These are phyloP conservation scores for Heterobasidion occidentale DNA, from an alignment of 1,284 basidiomycete species.

Conservation along the genomic window DNA sequence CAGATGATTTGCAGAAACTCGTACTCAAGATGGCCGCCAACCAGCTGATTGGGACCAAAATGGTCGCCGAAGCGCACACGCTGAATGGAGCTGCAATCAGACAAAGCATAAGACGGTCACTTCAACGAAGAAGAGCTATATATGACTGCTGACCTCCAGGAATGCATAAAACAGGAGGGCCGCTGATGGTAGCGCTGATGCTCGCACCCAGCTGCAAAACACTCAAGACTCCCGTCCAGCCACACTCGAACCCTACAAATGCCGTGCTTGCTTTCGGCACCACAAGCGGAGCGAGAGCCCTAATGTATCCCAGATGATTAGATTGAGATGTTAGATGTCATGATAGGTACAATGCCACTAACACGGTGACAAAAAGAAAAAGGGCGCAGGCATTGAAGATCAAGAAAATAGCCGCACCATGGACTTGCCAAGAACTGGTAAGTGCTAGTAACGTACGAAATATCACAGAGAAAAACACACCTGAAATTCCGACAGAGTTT, in stretches of 20 bases:
- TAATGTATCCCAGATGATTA: constrained; percentile 12
- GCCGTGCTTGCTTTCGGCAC: constrained; percentile 28
- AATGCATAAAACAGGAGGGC: constrained; percentile 30
- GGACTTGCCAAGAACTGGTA: constrained; percentile 22
- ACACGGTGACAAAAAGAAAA: constrained; percentile 37
- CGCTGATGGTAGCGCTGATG: constrained; percentile 35
- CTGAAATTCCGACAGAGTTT: constrained; percentile 24
- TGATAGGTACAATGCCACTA: constrained; percentile 17
- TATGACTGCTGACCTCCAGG: constrained; percentile 24
- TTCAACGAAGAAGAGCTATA: not conserved
- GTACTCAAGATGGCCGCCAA: constrained; percentile 41
- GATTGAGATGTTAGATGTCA: not conserved
- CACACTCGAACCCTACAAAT: constrained; percentile 41
- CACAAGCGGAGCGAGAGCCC: constrained; percentile 32
- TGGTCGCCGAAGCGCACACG: constrained; percentile 44
- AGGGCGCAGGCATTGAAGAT: constrained; percentile 37
- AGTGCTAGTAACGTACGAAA: not conserved
- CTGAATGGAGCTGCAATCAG: constrained; percentile 26
- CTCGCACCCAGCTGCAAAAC: constrained; percentile 45
- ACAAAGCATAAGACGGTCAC: not conserved
- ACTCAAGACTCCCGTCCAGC: constrained; percentile 42
- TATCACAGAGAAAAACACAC: constrained; percentile 20
- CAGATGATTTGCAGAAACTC: constrained; percentile 20
- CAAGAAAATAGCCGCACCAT: constrained; percentile 42
- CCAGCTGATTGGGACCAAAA: constrained; percentile 50